Percentiles rank a stretch among this genome's conserved stretches.
These are phyloP conservation scores for Alternaria rosae DNA, from an alignment of 2,329 filamentous ascomycete genomes.

Conservation along the genomic window DNA sequence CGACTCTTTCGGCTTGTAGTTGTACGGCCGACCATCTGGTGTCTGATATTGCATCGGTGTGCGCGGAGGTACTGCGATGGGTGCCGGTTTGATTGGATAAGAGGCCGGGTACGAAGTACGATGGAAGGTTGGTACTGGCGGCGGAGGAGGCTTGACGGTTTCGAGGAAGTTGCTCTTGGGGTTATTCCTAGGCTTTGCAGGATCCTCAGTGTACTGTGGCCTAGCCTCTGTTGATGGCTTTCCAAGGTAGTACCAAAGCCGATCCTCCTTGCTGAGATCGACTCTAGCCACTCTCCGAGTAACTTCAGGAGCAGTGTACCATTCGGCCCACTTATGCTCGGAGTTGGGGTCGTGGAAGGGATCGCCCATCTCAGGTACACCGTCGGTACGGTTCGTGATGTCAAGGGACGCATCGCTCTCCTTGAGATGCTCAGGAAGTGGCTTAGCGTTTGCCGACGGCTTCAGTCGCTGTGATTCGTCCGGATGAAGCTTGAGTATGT, in stretches of 20 bases:
- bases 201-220: conserved; percentile 88
- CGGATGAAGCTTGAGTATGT: conserved; percentile 75
- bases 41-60: conserved; percentile 40
- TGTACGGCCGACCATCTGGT: conserved; percentile 35
- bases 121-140: conserved; percentile 38
- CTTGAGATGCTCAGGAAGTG: conserved; percentile 67
- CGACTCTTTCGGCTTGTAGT: conserved; percentile 45
- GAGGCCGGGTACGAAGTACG: conserved; percentile 48
- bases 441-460: conserved; percentile 75
- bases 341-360: conserved; percentile 57
- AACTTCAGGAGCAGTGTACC: conserved; percentile 63
- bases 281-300: conserved; percentile 68
- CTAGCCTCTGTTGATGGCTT: conserved; percentile 87
- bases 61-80: conserved; percentile 42
- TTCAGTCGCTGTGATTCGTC: conserved; percentile 76
- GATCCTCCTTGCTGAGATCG: conserved; percentile 74
- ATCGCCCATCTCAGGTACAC: conserved; percentile 57
- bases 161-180: conserved; percentile 76
- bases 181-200: conserved; percentile 67
- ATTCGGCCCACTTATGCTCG: conserved; percentile 68
- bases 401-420: conserved; percentile 55
- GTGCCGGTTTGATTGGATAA: conserved; percentile 55
- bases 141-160: conserved; percentile 60
- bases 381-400: conserved; percentile 58
- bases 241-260: conserved; percentile 89